A percentile compares a stretch with the other conserved stretches of the same genome.
These are phyloP conservation scores for Russula virescens DNA, from an alignment of 768 basidiomycete species.

Conservation along the genomic window DNA sequence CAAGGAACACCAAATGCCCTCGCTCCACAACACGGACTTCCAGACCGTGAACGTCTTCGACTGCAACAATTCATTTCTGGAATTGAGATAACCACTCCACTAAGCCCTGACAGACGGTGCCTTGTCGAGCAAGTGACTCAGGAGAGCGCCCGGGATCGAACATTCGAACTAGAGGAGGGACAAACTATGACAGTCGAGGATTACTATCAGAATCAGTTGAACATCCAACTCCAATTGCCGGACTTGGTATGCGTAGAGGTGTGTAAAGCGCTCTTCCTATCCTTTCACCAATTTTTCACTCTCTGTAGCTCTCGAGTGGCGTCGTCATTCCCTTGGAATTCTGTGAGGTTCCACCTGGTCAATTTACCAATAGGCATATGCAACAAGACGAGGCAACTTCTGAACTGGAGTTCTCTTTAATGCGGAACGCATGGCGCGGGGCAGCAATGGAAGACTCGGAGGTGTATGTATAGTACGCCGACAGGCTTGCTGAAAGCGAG, in stretches of 20 bases:
- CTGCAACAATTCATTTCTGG: conserved; percentile 54
- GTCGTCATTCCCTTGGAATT: conserved; percentile 64
- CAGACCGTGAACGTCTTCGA: conserved; percentile 45
- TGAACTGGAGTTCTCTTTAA: conserved; percentile 60
- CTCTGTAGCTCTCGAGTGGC: conserved; percentile 47
- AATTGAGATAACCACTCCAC: conserved; percentile 42
- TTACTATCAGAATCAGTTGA: conserved; percentile 49
- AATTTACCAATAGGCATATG: conserved; percentile 66
- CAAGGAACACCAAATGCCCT: conserved; percentile 31
- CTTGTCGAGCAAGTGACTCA: conserved; percentile 57
- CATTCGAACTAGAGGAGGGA: conserved; percentile 55
- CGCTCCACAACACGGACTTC: conserved; percentile 37
- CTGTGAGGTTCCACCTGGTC: conserved; percentile 56
- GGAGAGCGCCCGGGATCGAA: conserved; percentile 46
- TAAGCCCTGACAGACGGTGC: conserved; percentile 34
- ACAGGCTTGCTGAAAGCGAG: no score
- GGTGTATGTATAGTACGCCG: no score
- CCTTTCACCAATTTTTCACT: neutral
- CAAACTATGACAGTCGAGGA: conserved; percentile 48
- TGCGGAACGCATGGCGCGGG: no score
- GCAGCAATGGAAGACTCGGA: no score
- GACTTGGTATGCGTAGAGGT: conserved; percentile 67
- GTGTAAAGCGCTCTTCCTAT: conserved; percentile 19
- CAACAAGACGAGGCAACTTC: conserved; percentile 56
- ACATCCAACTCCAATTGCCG: conserved; percentile 51